Conservation (phyloP, 805 yeast genomes). For the Pichia occidentalis region DNA sequence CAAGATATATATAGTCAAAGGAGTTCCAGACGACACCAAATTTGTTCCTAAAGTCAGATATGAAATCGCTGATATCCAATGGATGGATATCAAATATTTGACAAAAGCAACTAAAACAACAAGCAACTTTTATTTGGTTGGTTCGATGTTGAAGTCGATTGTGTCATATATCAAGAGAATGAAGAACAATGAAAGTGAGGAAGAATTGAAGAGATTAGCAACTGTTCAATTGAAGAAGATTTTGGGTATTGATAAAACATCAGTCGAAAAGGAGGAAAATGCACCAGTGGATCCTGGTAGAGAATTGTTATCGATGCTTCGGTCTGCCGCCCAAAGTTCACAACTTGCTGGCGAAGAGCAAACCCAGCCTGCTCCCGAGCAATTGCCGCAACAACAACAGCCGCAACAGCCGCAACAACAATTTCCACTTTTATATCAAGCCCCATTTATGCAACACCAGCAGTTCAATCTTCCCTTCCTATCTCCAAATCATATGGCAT, state of each 20-base stretch:
- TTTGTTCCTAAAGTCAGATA: slow-evolving; percentile 81
- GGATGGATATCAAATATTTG: slow-evolving; percentile 57
- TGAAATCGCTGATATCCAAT: slow-evolving; percentile 78
- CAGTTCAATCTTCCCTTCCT: slow-evolving; percentile 14
- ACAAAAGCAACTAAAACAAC: slow-evolving; percentile 30
- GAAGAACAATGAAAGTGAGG: slow-evolving; percentile 45
- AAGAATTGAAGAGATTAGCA: slow-evolving; percentile 54
- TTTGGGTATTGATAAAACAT: slow-evolving; percentile 46
- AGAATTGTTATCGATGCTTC: slow-evolving; percentile 60
- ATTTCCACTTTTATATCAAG: slow-evolving; percentile 4
- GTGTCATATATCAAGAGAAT: slow-evolving; percentile 49
- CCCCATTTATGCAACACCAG: slow-evolving; percentile 7
- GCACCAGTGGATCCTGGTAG: slow-evolving; percentile 61
- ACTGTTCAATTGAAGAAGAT: slow-evolving; percentile 58
- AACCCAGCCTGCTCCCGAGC: slow-evolving; percentile 2
- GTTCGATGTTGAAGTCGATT: slow-evolving; percentile 45
- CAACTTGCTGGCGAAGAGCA: slow-evolving; percentile 11
- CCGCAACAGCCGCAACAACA: slow-evolving; percentile 1
- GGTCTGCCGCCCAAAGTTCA: slow-evolving; percentile 35
- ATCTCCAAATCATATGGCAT: slow-evolving; percentile 12
- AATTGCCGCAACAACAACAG: slow-evolving; percentile 11
- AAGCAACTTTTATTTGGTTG: slow-evolving; percentile 37
- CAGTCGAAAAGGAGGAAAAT: slow-evolving; percentile 21
- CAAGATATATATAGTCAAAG: slow-evolving; percentile 69
- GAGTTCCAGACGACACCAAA: slow-evolving; percentile 68